Percentiles rank a stretch among this genome's conserved stretches.
Evolutionary conservation across 2,329 filamentous ascomycete genomes (phyloP).

Genomic region (Zymoseptoria ardabiliae): DNA sequence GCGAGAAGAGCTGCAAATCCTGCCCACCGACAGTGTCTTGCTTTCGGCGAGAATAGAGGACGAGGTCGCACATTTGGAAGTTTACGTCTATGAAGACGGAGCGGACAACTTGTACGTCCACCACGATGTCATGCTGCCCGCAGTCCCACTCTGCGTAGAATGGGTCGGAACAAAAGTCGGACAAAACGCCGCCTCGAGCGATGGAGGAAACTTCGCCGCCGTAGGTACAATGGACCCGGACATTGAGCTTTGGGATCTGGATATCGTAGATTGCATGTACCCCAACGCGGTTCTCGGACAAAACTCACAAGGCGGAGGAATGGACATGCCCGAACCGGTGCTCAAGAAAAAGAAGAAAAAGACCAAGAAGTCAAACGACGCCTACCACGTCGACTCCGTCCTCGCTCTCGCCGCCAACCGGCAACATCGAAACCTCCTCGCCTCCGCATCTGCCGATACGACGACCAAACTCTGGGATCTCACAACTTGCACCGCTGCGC

Average conservation of each 20-base stretch:
- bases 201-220: slow-evolving; percentile 82
- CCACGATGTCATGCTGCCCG: slow-evolving; percentile 98
- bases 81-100: slow-evolving; percentile 94
- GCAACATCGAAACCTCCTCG: slow-evolving; percentile 86
- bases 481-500: slow-evolving; percentile 83
- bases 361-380: slow-evolving; percentile 77
- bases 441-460: slow-evolving; percentile 90
- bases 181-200: slow-evolving; percentile 52
- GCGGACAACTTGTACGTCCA: slow-evolving; percentile 97
- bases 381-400: slow-evolving; percentile 90
- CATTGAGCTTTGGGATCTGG: slow-evolving; percentile 97
- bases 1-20: slow-evolving; percentile 84
- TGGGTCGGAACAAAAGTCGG: slow-evolving; percentile 92
- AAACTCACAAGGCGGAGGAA: slow-evolving; percentile 17
- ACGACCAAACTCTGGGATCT: slow-evolving; percentile 98
- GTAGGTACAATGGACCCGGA: slow-evolving; percentile 97
- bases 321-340: slow-evolving; percentile 16
- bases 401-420: slow-evolving; percentile 86
- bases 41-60: slow-evolving; percentile 92
- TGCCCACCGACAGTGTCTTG: slow-evolving; percentile 87
- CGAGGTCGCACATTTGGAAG: slow-evolving; percentile 90
- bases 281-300: slow-evolving; percentile 92
- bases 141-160: slow-evolving; percentile 89
- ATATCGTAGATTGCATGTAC: slow-evolving; percentile 95
- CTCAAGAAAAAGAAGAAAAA: slow-evolving; percentile 90